These are phyloP conservation scores for Mercurialis annua DNA, from an alignment of 345 rosid species.

Conservation along the genomic window DNA sequence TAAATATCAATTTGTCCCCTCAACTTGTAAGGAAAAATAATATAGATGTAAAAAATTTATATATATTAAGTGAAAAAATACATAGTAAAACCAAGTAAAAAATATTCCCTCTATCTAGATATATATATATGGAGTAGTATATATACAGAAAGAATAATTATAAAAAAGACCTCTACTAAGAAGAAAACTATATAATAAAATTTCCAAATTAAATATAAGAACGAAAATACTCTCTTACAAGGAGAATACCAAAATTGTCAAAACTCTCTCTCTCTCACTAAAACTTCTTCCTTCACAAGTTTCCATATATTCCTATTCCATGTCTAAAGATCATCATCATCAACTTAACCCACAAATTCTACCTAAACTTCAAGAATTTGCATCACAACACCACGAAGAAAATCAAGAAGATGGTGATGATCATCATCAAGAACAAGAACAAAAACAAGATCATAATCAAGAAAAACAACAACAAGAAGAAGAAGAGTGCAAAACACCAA, in stretches of 20 bases:
- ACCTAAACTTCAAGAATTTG: neutral
- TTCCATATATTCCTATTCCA: constrained; percentile 7
- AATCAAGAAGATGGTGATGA: neutral
- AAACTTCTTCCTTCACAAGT: constrained; percentile 20
- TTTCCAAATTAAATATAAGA: constrained; percentile 20
- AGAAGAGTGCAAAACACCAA: constrained; percentile 45
- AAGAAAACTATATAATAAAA: neutral
- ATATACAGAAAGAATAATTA: neutral
- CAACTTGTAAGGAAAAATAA: no score
- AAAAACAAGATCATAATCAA: neutral
- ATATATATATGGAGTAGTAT: no score
- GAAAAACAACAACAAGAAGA: neutral
- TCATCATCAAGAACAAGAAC: neutral
- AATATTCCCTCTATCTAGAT: no score
- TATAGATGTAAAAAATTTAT: no score
- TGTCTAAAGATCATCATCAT: constrained; percentile 24
- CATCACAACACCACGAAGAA: neutral
- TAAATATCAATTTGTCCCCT: no score
- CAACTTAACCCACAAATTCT: neutral
- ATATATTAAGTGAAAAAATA: no score
- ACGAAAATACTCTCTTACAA: neutral
- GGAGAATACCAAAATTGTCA: constrained; percentile 18
- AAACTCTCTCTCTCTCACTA: constrained; percentile 10
- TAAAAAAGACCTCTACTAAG: neutral
- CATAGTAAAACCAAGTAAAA: no score